Evolutionary conservation across 2,329 filamentous ascomycete genomes (phyloP).

Genomic region (Epichloe brachyelytri): DNA sequence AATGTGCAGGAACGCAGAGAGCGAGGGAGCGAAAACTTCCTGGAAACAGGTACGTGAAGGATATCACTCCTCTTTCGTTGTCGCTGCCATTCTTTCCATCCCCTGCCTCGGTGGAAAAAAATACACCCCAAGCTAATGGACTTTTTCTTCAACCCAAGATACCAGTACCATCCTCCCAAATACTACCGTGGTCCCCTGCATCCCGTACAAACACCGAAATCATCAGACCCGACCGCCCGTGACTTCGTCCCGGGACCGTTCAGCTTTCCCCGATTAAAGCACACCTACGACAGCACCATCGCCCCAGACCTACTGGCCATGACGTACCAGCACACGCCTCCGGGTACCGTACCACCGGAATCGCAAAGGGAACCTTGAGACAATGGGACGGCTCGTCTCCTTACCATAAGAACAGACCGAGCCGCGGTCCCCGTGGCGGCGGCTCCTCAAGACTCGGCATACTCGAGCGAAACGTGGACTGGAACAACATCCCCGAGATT

Average conservation of each 20-base stretch:
- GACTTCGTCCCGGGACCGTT: conserved; percentile 87
- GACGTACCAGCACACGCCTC: conserved; percentile 74
- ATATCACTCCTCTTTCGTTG: not conserved
- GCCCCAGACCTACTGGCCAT: conserved; percentile 80
- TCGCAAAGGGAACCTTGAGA: conserved; percentile 52
- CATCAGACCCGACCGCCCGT: conserved; percentile 77
- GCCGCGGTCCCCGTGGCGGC: conserved; percentile 71
- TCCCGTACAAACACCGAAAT: conserved; percentile 77
- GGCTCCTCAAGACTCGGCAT: conserved; percentile 50
- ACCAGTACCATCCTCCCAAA: conserved; percentile 87
- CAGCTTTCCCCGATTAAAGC: conserved; percentile 70
- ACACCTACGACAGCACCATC: conserved; percentile 81
- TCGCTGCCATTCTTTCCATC: conserved; percentile 21
- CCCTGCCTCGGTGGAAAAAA: not conserved
- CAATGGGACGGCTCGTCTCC: conserved; percentile 83
- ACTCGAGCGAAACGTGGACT: conserved; percentile 61
- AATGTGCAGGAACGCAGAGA: conserved; percentile 22
- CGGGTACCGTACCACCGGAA: conserved; percentile 48
- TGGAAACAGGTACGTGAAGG: conserved; percentile 30
- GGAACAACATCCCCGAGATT: conserved; percentile 75
- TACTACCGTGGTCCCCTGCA: conserved; percentile 91
- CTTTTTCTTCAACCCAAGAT: conserved; percentile 42
- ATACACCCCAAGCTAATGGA: not conserved
- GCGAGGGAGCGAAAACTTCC: conserved; percentile 28
- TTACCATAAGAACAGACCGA: conserved; percentile 84